Conservation (phyloP, 805 yeast species). For the Saccharomycopsis sp. region DNA sequence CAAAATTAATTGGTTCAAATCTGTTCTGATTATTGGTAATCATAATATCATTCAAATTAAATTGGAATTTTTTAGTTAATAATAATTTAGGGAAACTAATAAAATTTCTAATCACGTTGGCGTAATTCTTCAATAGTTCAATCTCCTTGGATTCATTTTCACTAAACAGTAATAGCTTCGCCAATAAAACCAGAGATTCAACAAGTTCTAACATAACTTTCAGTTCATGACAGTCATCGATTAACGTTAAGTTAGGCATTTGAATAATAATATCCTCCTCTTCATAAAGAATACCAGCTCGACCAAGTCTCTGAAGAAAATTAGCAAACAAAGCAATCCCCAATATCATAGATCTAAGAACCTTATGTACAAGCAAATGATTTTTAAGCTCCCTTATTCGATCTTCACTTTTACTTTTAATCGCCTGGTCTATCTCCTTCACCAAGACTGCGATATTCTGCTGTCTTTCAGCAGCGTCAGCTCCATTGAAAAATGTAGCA, state of each 20-base stretch:
- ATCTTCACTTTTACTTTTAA: background rate
- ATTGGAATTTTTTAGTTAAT: background rate
- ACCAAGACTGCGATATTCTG: background rate
- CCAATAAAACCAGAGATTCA: background rate
- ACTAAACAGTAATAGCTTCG: too few relatives aligned
- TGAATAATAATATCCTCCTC: slow-evolving; percentile 71
- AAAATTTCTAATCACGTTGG: background rate
- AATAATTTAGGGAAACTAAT: background rate
- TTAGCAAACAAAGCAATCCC: slow-evolving; percentile 52
- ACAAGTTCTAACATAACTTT: background rate
- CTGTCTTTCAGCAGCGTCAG: too few relatives aligned
- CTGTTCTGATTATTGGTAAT: background rate
- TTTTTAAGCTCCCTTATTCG: background rate
- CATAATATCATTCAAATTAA: slow-evolving; percentile 7
- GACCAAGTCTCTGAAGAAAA: slow-evolving; percentile 39
- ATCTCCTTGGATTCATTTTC: too few relatives aligned
- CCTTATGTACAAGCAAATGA: slow-evolving; percentile 37
- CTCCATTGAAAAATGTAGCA: slow-evolving; percentile 16
- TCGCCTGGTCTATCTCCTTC: background rate
- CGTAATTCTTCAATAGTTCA: background rate
- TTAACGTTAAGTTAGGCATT: slow-evolving; percentile 47
- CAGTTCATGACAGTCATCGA: slow-evolving; percentile 15
- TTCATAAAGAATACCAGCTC: slow-evolving; percentile 55
- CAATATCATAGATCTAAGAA: slow-evolving; percentile 43
- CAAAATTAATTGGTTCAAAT: background rate